Base-by-base conservation (phyloP, 176 grass and related monocot genomes). In the Thinopyrum elongatum region DNA sequence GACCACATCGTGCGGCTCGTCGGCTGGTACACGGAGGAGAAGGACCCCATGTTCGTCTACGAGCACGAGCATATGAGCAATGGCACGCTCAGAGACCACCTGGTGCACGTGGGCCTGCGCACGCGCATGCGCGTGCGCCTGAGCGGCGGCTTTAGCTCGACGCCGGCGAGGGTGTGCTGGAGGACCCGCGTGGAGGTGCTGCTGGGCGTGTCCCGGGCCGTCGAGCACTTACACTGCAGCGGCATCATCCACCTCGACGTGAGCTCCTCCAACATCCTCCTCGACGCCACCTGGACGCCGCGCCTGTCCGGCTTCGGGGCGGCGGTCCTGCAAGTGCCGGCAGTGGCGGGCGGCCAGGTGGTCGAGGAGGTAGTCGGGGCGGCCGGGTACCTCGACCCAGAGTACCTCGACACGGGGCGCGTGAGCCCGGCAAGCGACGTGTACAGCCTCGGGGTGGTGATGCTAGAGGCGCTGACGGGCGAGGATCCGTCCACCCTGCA, bases 401-500 rank as follows among this genome's bases (percentile, higher is more conserved):
- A 80, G 35, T 64, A 80, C 58, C 0, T 0, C 3, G 2, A 0
- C 0, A 65, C 36, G 0, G 0, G 15, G 35, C 35, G 0, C 4
- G 35, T 80, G 8, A 80, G 10, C 6, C 35, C 78, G 23, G n/a
- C 35, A 0, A 95, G 90, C 4, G 93, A 95, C 64, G 88, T 91
- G 13, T 95, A 92, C 70, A 92, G 93, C 83, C 92, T 95, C 53
- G 93, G 93, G 0, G 90, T 95, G 9, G 93, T 95, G 28, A 77
- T 95, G 1, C 44, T 95, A 13, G 46, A 49, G 46, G 46, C 63
- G 90, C 82, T 16, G 90, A 97, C 67, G 84, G 49, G 49, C 12
- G 4, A 42, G 41, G 41, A 42, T 42, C 41, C 41, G 46, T 13
- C 46, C 46, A 15, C 4, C 46, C 38, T 39, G 6, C 38, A 8